Base-by-base conservation (phyloP, 1,284 basidiomycete genomes). In the Pisolithus thermaeus region DNA sequence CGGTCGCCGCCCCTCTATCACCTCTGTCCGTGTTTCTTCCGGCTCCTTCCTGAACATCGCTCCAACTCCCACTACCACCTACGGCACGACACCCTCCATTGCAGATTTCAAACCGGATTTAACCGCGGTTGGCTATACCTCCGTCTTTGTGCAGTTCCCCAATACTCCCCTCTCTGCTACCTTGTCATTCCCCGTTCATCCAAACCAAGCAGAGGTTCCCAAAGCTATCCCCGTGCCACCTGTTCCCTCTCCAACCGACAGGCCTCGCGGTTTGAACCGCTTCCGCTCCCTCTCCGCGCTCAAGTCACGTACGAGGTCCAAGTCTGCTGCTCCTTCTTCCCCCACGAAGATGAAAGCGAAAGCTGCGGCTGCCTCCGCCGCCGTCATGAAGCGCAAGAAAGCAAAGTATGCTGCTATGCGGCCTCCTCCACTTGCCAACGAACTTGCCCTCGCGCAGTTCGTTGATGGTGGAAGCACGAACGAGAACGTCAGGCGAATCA, bases 371-470 rank as follows among this genome's bases (percentile, higher is more conserved):
- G 52, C 63, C 23, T 65, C 70, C 3, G 65, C 70, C 46, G 58
- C 65, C 47, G 64, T 73, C 30, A 65, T 70, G 5, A 72, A 71
- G 61, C 70, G 70, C 56, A 80, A 80, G 66, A 78, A 75, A 57
- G 66, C 69, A 7, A 69, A 74, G 51, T 75, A 77, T 58, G 51
- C 49, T 7, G 38, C 45, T 43, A 8, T 18, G 12, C 56, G 58
- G 18, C 65, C 56, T 60, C 76, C 80, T 4, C 72, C 82, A 3
- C 74, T 87, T 35, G 72, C 77, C 6, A 78, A 78, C 47, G 83
- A 87, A 56, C 73, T 87, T 37, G 79, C 78, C 1, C 68, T 87
- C 52, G 78, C 82, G 73, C 85, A 87, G 63, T 80, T 86, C 54
- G 61, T 72, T 3, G 82, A 81, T 47, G 86, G 85, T 14, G 85